Percentiles rank a stretch among this genome's conserved stretches.
phyloP scores from a whole-genome alignment of 352 stramenopile genomes.

The Phytophthora macrochlamydospora region DNA sequence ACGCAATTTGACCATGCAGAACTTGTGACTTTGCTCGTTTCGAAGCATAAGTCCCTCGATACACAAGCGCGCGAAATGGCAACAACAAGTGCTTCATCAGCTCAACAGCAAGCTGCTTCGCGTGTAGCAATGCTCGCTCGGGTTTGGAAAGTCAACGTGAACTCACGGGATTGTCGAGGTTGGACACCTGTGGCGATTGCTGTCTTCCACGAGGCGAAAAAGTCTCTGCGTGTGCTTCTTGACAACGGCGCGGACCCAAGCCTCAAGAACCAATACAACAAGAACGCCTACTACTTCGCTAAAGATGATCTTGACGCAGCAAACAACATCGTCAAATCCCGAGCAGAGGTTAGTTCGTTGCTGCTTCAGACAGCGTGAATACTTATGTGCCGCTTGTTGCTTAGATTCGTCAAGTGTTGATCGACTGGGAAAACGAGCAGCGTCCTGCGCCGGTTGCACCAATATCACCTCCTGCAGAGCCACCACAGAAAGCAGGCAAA shows the following conservation, averaged over 20 bases:
- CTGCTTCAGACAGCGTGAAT: neutral
- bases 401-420: slow-evolving; percentile 68
- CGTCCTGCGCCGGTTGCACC: slow-evolving; percentile 21
- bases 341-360: slow-evolving; percentile 50
- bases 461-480: neutral
- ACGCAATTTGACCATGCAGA: slow-evolving; percentile 72
- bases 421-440: slow-evolving; percentile 71
- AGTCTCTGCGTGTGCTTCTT: slow-evolving; percentile 67
- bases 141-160: slow-evolving; percentile 70
- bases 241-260: slow-evolving; percentile 81
- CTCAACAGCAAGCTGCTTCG: slow-evolving; percentile 32
- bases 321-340: slow-evolving; percentile 80
- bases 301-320: slow-evolving; percentile 90
- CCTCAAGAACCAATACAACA: slow-evolving; percentile 92
- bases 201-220: slow-evolving; percentile 89
- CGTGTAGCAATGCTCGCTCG: slow-evolving; percentile 46
- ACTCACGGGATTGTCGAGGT: slow-evolving; percentile 78
- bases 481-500: slow-evolving; percentile 19
- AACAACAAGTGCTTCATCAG: slow-evolving; percentile 17
- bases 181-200: slow-evolving; percentile 88
- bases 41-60: slow-evolving; percentile 58
- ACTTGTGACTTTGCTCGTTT: slow-evolving; percentile 62
- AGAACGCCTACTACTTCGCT: slow-evolving; percentile 88
- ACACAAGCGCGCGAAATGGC: slow-evolving; percentile 32
- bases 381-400: neutral